Percentiles rank a stretch among this genome's conserved stretches.
Evolutionary conservation across 352 stramenopile species (phyloP).

Genomic region (Pseudoperonospora humuli): DNA sequence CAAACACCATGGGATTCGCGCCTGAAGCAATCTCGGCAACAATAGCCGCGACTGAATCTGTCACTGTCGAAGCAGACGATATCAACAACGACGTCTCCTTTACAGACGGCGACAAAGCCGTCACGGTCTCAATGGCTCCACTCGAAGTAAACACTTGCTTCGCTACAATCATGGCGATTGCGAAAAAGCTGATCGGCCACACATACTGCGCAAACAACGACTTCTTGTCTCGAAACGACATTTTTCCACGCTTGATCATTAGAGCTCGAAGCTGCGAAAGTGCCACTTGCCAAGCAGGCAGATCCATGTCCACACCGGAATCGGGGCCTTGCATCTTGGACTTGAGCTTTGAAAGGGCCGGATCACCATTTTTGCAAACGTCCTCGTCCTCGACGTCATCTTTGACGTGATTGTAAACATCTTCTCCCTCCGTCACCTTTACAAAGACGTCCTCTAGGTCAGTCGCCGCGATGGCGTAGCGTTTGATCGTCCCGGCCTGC

Average conservation of each 20-base stretch:
- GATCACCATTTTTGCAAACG: neutral
- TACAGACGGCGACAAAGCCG: conserved; percentile 28
- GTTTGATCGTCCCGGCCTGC: conserved; percentile 55
- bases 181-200: conserved; percentile 58
- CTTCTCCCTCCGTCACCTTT: conserved; percentile 80
- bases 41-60: conserved; percentile 21
- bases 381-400: conserved; percentile 24
- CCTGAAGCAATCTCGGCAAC: conserved; percentile 22
- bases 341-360: conserved; percentile 6
- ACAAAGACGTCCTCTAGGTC: conserved; percentile 99
- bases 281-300: conserved; percentile 22
- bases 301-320: conserved; percentile 6
- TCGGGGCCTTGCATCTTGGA: conserved; percentile 12
- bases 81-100: conserved; percentile 38
- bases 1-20: conserved; percentile 20
- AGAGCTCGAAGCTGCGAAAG: conserved; percentile 42
- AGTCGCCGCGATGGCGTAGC: conserved; percentile 96
- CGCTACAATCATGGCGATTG: conserved; percentile 40
- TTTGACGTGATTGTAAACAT: conserved; percentile 67
- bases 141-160: conserved; percentile 27
- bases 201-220: conserved; percentile 56
- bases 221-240: conserved; percentile 52
- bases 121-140: conserved; percentile 40
- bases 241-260: conserved; percentile 49
- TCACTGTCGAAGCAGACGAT: conserved; percentile 18